These are phyloP conservation scores for Globisporangium yorkense DNA, from an alignment of 352 stramenopile genomes.

Conservation along the genomic window DNA sequence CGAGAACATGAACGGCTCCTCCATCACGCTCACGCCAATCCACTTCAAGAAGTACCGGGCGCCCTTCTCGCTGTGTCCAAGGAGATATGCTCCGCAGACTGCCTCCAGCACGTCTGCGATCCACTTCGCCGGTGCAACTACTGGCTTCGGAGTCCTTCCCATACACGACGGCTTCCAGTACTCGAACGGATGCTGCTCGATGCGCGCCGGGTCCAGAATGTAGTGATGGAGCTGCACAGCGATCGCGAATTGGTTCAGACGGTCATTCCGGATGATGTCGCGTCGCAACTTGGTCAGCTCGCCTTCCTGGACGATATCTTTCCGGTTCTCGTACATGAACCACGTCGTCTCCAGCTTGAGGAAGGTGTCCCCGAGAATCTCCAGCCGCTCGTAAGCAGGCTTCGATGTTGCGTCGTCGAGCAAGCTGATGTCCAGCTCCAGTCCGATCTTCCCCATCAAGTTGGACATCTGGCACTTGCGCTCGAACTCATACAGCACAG, in stretches of 20 bases:
- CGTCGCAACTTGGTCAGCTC: slow-evolving; percentile 64
- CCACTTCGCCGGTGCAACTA: slow-evolving; percentile 79
- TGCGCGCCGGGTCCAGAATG: slow-evolving; percentile 69
- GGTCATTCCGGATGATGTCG: slow-evolving; percentile 85
- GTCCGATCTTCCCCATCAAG: slow-evolving; percentile 74
- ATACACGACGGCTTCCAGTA: slow-evolving; percentile 88
- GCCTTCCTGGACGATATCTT: slow-evolving; percentile 69
- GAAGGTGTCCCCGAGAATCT: slow-evolving; percentile 83
- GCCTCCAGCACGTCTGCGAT: slow-evolving; percentile 82
- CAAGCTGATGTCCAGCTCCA: slow-evolving; percentile 69
- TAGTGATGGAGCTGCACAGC: slow-evolving; percentile 57
- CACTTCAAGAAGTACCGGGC: slow-evolving; percentile 72
- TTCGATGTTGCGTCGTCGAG: slow-evolving; percentile 83
- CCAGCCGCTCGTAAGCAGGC: slow-evolving; percentile 71
- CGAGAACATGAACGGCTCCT: slow-evolving; percentile 34
- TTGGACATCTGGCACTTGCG: slow-evolving; percentile 85
- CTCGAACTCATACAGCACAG: slow-evolving; percentile 84
- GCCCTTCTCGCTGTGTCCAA: slow-evolving; percentile 63
- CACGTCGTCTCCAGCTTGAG: slow-evolving; percentile 84
- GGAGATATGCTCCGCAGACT: slow-evolving; percentile 73
- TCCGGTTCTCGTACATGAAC: slow-evolving; percentile 74
- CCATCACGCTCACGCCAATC: slow-evolving; percentile 62
- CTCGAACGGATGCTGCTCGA: slow-evolving; percentile 80
- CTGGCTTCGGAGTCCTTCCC: slow-evolving; percentile 64
- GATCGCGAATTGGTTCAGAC: slow-evolving; percentile 70